Percentiles rank a stretch among this genome's conserved stretches.
Conservation (phyloP, 1,139 yeast species). For the Lodderomyces margitis region DNA sequence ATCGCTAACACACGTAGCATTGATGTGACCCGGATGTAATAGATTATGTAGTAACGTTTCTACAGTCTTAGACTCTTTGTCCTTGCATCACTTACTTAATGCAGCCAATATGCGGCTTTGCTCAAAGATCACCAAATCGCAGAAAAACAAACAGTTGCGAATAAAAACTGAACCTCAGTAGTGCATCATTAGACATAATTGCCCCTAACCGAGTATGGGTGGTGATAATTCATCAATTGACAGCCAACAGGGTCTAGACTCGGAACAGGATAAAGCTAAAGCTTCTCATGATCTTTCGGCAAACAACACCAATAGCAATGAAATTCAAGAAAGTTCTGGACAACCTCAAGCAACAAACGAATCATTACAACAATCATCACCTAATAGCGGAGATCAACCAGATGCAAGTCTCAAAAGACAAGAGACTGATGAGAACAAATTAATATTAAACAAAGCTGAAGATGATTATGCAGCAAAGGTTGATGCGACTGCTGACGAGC, state of each 20-base stretch:
- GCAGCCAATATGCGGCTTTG: too few relatives aligned
- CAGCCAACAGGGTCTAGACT: not conserved
- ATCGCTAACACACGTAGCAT: too few relatives aligned
- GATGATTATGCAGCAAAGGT: constrained; percentile 4
- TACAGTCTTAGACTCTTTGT: too few relatives aligned
- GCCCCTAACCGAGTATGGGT: constrained; percentile 11
- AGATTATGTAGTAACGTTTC: too few relatives aligned
- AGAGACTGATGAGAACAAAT: not conserved
- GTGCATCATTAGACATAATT: too few relatives aligned
- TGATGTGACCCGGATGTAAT: too few relatives aligned
- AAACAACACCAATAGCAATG: not conserved
- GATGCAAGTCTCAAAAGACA: not conserved
- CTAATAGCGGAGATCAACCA: not conserved
- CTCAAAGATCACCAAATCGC: too few relatives aligned
- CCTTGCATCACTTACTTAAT: too few relatives aligned
- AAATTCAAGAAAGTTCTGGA: not conserved
- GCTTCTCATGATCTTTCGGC: not conserved
- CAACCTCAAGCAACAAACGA: not conserved
- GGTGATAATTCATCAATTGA: constrained; percentile 8
- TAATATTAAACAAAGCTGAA: not conserved
- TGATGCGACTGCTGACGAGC: constrained; percentile 10
- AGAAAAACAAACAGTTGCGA: constrained; percentile 1
- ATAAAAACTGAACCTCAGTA: too few relatives aligned
- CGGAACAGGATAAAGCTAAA: not conserved
- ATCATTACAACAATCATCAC: too few relatives aligned